These are phyloP conservation scores for Staphylotrichum longicolle DNA, from an alignment of 495 filamentous ascomycete species.

Conservation along the genomic window DNA sequence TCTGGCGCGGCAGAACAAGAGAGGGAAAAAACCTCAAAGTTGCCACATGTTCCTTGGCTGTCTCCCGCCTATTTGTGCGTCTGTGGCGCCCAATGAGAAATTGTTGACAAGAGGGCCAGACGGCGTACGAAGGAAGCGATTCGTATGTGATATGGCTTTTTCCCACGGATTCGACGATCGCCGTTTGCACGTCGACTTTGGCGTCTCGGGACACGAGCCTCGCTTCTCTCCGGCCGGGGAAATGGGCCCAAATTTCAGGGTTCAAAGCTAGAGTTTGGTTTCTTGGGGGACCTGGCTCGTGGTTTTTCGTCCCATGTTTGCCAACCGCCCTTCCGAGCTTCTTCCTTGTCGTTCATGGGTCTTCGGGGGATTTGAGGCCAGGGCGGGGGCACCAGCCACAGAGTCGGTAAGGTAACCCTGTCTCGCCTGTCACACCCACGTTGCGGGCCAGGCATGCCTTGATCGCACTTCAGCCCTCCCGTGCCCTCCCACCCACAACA, in stretches of 20 bases:
- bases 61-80: neutral
- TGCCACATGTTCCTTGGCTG: conserved; percentile 11
- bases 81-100: conserved; percentile 13
- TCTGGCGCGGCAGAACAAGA: neutral
- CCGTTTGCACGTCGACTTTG: neutral
- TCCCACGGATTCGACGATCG: neutral
- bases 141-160: neutral
- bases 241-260: neutral
- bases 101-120: neutral
- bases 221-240: neutral
- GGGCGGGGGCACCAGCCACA: neutral
- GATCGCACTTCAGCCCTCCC: too few relatives aligned
- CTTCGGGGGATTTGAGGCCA: neutral
- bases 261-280: neutral
- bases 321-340: neutral
- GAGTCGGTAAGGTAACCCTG: too few relatives aligned
- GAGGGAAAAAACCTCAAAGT: conserved; percentile 9
- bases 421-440: too few relatives aligned
- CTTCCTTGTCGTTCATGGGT: too few relatives aligned
- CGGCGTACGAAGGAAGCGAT: too few relatives aligned
- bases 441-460: too few relatives aligned
- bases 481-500: too few relatives aligned
- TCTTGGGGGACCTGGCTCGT: conserved; percentile 1
- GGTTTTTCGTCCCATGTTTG: neutral
- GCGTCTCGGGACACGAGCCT: too few relatives aligned